A percentile compares a stretch with the other conserved stretches of the same genome.
Conservation (phyloP, 768 basidiomycete species). For the Rhodotorula babjevae region DNA sequence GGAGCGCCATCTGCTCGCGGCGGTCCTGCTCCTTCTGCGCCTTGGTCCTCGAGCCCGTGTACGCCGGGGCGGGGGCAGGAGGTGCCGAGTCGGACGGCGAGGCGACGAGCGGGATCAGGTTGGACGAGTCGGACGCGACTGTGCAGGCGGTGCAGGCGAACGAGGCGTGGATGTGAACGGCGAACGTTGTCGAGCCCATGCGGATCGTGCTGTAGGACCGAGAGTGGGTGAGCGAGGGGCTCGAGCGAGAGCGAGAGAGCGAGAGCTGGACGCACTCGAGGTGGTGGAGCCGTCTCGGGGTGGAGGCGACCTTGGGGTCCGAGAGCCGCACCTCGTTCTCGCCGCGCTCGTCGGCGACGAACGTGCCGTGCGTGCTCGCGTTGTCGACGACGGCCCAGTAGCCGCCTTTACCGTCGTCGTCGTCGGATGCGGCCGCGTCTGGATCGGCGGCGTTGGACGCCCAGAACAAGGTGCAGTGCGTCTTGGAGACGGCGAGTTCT, state of each 20-base stretch:
- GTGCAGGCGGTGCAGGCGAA: slow-evolving; percentile 34
- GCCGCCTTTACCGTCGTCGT: background rate
- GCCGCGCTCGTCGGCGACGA: slow-evolving; percentile 46
- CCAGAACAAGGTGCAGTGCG: slow-evolving; percentile 73
- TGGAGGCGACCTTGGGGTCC: slow-evolving; percentile 10
- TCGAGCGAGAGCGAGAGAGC: background rate
- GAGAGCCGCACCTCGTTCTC: slow-evolving; percentile 8
- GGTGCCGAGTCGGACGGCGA: background rate
- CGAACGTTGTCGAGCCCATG: slow-evolving; percentile 26
- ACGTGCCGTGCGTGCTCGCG: slow-evolving; percentile 81
- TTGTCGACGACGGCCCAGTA: slow-evolving; percentile 76
- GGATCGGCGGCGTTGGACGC: slow-evolving; percentile 38
- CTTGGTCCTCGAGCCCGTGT: slow-evolving; percentile 18
- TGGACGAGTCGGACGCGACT: slow-evolving; percentile 34
- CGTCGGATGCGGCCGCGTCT: no score
- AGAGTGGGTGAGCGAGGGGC: background rate
- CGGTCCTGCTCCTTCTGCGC: slow-evolving; percentile 34
- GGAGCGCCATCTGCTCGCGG: slow-evolving; percentile 15
- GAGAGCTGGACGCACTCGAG: slow-evolving; percentile 19
- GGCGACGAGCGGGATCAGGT: slow-evolving; percentile 32
- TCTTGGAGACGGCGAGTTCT: slow-evolving; percentile 77
- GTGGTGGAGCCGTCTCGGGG: slow-evolving; percentile 18
- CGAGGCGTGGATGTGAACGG: slow-evolving; percentile 31
- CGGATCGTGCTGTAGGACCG: slow-evolving; percentile 11
- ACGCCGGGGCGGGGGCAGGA: background rate